Base-by-base conservation (phyloP, 768 basidiomycete genomes). In the Pisolithus orientalis region DNA sequence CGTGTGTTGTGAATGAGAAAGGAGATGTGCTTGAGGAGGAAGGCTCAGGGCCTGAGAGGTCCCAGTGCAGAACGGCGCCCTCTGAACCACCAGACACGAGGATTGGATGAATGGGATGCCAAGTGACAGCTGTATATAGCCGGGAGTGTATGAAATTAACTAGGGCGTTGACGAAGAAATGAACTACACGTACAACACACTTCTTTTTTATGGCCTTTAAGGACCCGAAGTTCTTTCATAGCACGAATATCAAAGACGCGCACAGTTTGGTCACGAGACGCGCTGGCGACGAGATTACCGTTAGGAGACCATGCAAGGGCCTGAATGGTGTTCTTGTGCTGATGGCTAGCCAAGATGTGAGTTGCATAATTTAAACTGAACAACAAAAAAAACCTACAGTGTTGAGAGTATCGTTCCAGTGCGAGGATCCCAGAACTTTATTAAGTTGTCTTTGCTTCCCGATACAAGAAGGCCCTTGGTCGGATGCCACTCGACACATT, bases 341-440 rank as follows among this genome's bases (percentile, higher is more conserved):
- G 86, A 65, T 97, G 94, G 43, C 94, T 97, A 46, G 39, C 0
- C 7, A 5, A 17, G 2, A 5, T 25, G 47, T 9, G 25, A 16
- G 7, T 42, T 4, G 52, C 29, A 46, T 21, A 21, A 21, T 25
- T 8, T 44, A 4, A 43, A 8, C 6, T 6, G 16, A 31, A 38
- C 5, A 27, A 27, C 14, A 52, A 5, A 48, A 42, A 44, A 17
- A 17, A 70, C 86, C 54, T 65, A 94, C 94, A 97, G 71, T 0
- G 94, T 96, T 5, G 92, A 91, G 6, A 99, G 78, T 9, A 85
- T 83, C 0, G 90, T 94, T 34, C 89, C 91, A 9, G 91, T 92
- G 37, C 96, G 79, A 21, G 96, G 96, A 67, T 99, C 96, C 96
- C 96, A 99, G 71, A 99, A 99, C 63, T 98, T 98, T 70, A 98